Base-by-base conservation (phyloP, 75 land plant species). In the Isoetes taiwanensis region DNA sequence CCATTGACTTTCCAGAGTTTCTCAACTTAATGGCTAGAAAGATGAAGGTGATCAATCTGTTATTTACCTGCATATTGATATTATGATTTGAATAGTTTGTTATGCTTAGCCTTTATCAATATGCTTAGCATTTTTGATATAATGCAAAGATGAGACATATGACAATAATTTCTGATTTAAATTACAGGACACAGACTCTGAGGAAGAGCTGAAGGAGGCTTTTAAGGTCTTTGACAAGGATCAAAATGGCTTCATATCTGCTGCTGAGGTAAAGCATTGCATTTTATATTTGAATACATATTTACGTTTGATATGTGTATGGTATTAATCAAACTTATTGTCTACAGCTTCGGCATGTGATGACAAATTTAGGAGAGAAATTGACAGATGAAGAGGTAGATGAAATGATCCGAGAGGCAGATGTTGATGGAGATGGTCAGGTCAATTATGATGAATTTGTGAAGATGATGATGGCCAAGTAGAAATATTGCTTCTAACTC, bases 181-280 rank as follows among this genome's bases (percentile, higher is more conserved):
- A 20, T 32, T 19, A 1, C 59, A 57, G 59, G 59, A 57, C 30
- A 57, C 41, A 23, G 59, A 57, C 16, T 57, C 59, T 6, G 59
- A 57, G 16, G 59, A 57, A 23, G 59, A 77, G 73, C 79, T 85
- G 4, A 78, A 78, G 59, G 90, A 85, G 37, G 90, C 90, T 20
- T 85, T 85, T 61, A 73, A 74, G 61, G 90, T 82, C 11, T 76
- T 85, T 56, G 90, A 85, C 52, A 85, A 82, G 75, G 90, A 85
- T 2, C 34, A 54, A 30, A 82, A 86, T 56, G 81, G 84, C 9
- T 72, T 12, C 59, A 80, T 85, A 39, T 58, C 76, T 34, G 79
- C 76, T 16, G 29, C 70, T 8, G 82, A 78, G 28, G 20, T 66
- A 58, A 28, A 30, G 35, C 1, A n/a, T 2, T 53, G 6, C 4